Base-by-base conservation (phyloP, 192 early-diverging fungal genomes). In the Podila horticola region DNA sequence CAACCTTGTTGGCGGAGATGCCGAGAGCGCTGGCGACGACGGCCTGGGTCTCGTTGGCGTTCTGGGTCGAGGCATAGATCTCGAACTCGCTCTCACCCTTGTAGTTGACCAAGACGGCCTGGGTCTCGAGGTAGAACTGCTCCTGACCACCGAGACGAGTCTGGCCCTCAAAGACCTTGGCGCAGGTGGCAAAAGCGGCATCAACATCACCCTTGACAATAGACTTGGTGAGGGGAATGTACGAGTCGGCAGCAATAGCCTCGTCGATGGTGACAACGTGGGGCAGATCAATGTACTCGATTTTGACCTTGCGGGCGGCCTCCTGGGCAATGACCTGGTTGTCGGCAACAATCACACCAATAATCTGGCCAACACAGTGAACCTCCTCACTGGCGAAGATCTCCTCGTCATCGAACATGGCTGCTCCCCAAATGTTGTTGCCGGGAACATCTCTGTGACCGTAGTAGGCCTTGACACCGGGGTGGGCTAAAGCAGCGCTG, bases 51-150 rank as follows among this genome's bases (percentile, higher is more conserved):
- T 92, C 93, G 17, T 91, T 92, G 8, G 92, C 93, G 71, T 92
- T 90, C 83, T 97, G 95, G 24, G 93, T 94, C 28, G 89, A 88
- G 22, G 93, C 87, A 62, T 90, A 93, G n/a, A 97, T 75, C 74
- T 95, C 94, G 29, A 93, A 86, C 82, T 96, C 94, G 75, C 91
- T 88, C 73, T 90, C 93, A 82, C 95, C 94, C 74, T 84, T 86
- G 36, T 93, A 93, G 66, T 93, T 91, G 30, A 91, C 88, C 9
- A 94, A 55, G 5, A 89, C 84, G 10, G 83, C 89, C 33, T 94
- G 83, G 12, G 95, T 94, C 79, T 97, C 95, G 55, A 97, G 85
- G 74, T 97, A 97, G 70, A 97, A 97, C 73, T 97, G 95, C 77
- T 97, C 95, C 79, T 94, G 92, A 19, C 82, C 84, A 59, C 83